Conservation (phyloP, 495 filamentous ascomycete genomes). For the Margaritispora aquatica region DNA sequence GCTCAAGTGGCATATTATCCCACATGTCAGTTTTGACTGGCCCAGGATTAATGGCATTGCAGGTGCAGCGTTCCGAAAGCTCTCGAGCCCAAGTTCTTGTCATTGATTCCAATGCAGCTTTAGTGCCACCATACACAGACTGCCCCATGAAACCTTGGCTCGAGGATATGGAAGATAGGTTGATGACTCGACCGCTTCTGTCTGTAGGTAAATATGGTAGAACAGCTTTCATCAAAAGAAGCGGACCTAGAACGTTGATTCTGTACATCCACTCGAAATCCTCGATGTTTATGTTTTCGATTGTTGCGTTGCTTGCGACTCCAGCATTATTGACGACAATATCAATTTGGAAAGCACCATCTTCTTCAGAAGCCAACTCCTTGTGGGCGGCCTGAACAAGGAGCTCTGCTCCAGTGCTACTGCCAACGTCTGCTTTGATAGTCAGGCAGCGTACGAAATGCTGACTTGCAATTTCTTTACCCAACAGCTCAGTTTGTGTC, state of each 20-base stretch:
- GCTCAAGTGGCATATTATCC: constrained; percentile 29
- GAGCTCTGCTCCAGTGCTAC: constrained; percentile 27
- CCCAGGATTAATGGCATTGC: constrained; percentile 82
- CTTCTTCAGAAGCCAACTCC: constrained; percentile 14
- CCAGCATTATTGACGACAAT: constrained; percentile 87
- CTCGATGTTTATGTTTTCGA: constrained; percentile 48
- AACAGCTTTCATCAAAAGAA: constrained; percentile 69
- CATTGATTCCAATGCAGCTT: constrained; percentile 85
- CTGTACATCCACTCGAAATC: constrained; percentile 66
- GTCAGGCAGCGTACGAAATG: constrained; percentile 29
- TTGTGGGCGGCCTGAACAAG: constrained; percentile 26
- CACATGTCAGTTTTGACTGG: constrained; percentile 72
- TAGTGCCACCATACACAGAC: constrained; percentile 76
- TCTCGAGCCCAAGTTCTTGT: constrained; percentile 83
- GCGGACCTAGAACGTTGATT: constrained; percentile 76
- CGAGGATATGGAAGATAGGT: constrained; percentile 64
- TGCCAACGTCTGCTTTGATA: constrained; percentile 37
- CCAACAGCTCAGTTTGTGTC: constrained; percentile 34
- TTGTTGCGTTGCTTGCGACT: constrained; percentile 47
- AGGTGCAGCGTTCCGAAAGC: constrained; percentile 65
- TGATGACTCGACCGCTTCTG: constrained; percentile 72
- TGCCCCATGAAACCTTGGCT: constrained; percentile 62
- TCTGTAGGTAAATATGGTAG: constrained; percentile 62
- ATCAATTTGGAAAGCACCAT: constrained; percentile 56
- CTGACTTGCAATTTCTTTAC: constrained; percentile 12